Conservation (phyloP, 2,329 filamentous ascomycete genomes). For the Coniella lustricola region DNA sequence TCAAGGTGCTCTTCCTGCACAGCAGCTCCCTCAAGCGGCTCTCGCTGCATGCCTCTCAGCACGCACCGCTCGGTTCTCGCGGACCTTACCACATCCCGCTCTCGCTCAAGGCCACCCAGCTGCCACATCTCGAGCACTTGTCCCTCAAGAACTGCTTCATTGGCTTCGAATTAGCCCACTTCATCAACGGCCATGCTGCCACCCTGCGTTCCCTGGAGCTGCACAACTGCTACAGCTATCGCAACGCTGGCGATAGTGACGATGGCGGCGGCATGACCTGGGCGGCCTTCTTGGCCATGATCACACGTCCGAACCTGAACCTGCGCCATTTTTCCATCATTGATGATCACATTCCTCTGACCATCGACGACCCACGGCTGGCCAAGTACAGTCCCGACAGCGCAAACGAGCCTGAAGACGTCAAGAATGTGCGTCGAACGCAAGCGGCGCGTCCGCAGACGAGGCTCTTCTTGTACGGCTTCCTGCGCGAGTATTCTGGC, state of each 20-base stretch:
- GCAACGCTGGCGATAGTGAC: neutral
- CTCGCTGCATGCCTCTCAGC: conserved; percentile 12
- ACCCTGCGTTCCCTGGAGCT: conserved; percentile 12
- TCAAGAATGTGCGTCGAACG: conserved; percentile 12
- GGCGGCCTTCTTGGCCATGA: conserved; percentile 11
- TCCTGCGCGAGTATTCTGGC: conserved; percentile 13
- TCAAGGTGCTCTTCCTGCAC: conserved; percentile 15
- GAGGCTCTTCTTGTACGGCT: conserved; percentile 13
- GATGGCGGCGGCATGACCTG: conserved; percentile 10
- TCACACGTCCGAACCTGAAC: conserved; percentile 5
- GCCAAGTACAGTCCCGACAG: conserved; percentile 6
- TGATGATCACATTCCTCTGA: conserved; percentile 13
- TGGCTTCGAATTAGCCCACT: conserved; percentile 16
- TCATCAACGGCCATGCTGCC: conserved; percentile 11
- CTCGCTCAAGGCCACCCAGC: conserved; percentile 14
- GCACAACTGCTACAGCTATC: conserved; percentile 14
- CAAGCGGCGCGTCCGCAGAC: conserved; percentile 7
- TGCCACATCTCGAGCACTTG: conserved; percentile 10
- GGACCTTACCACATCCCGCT: conserved; percentile 14
- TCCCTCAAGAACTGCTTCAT: conserved; percentile 14
- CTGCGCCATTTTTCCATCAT: conserved; percentile 3
- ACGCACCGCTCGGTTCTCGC: conserved; percentile 12
- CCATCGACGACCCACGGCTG: conserved; percentile 10
- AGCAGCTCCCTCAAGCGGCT: conserved; percentile 9
- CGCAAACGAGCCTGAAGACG: conserved; percentile 12